Conservation (phyloP, 305 asterid species). For the Striga hermonthica region DNA sequence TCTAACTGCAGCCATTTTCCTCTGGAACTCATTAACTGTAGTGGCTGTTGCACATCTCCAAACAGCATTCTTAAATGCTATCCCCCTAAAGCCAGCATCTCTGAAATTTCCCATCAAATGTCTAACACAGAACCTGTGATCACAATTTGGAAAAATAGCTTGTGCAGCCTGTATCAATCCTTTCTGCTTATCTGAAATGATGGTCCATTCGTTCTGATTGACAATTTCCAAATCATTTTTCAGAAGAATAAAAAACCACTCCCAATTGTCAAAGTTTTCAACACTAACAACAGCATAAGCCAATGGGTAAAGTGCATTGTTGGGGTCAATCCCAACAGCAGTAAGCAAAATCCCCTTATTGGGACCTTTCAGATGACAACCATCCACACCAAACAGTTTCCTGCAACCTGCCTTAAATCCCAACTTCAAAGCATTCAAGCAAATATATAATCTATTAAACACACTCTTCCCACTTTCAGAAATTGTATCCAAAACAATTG, state of each 20-base stretch:
- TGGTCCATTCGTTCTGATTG: not conserved
- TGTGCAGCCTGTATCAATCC: not conserved
- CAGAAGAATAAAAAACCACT: not conserved
- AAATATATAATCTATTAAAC: not conserved
- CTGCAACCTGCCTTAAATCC: not conserved
- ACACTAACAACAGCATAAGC: not conserved
- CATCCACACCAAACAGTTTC: not conserved
- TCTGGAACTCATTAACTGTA: not conserved
- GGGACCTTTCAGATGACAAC: constrained; percentile 8
- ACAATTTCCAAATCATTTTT: not conserved
- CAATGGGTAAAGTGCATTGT: not conserved
- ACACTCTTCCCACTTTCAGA: not conserved
- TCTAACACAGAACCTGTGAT: not conserved
- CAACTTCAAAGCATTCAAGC: not conserved
- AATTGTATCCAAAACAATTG: not conserved
- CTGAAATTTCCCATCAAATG: not conserved
- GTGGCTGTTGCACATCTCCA: not conserved
- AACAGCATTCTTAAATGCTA: not conserved
- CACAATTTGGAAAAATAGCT: not conserved
- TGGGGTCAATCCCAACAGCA: not conserved
- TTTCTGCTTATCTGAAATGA: not conserved
- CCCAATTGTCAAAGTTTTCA: not conserved
- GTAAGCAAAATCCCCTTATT: not conserved
- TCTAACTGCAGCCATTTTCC: not conserved
- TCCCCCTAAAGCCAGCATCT: not conserved